Evolutionary conservation across 108 stramenopile genomes (phyloP), one percentile per base, ranked within the genome.

Genomic region (Stephanodiscus minutulus): DNA sequence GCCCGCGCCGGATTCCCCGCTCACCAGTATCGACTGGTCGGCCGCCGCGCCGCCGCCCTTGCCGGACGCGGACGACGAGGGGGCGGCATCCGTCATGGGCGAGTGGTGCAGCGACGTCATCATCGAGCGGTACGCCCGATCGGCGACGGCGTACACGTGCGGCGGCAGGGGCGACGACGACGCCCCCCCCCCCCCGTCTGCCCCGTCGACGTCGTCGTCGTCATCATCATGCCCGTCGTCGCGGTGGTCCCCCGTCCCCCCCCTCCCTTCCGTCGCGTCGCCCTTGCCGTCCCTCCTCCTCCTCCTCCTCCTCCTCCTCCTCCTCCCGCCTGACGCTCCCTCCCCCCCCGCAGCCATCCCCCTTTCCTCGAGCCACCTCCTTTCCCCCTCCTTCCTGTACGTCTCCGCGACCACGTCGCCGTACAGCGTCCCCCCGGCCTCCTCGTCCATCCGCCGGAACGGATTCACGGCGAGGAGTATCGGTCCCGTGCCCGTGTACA

Each of bases 61-160:
- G n/a, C n/a, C n/a, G n/a, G 91, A 15, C 31, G 31, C 5, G 3
- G 55, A 15, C 28, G 24, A 56, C 15, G 55, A 28, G 0, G 55
- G 5, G 10, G 53, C 3, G 1, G 20, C 2, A 54, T 7, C 9
- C 24, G 4, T 54, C 53, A 3, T 54, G n/a, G 53, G 13, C 7
- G 52, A 5, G 35, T 36, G 47, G 15, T 50, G 29, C 18, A 29
- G 18, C 27, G 62, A 70, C 31, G 18, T 17, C 81, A 96, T 88
- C 97, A 99, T 97, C 63, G 90, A 77, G 55, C 97, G 91, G 79
- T 97, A 98, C 18, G 98, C 96, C 44, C 87, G 85, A 74, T 98
- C 98, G 8, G 97, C 96, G 18, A 90, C 95, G 54, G 95, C 88
- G 64, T 90, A 99, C 8, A 96, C 96, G 74, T 98, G 97, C 1